Percentiles rank a stretch among this genome's conserved stretches.
Evolutionary conservation across 1,284 basidiomycete species (phyloP).

Genomic region (Tremellales sp.): DNA sequence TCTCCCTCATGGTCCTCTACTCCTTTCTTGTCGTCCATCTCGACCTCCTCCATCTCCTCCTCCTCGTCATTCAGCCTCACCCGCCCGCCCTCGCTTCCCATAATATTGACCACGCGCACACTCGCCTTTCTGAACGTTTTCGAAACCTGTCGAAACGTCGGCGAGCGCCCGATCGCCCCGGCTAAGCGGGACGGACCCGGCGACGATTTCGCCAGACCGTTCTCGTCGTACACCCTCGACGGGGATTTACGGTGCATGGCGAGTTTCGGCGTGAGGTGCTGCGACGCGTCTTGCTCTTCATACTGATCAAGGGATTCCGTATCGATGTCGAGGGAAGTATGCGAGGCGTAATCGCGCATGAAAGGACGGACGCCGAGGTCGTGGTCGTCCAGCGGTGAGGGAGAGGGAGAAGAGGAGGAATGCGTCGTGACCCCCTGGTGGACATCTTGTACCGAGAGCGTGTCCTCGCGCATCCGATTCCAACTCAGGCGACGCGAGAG

Average conservation of each 20-base stretch:
- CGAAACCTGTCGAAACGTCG: constrained; percentile 37
- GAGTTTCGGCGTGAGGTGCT: constrained; percentile 5
- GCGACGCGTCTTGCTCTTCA: constrained; percentile 6
- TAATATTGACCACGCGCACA: constrained; percentile 76
- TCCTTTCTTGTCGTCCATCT: constrained; percentile 6
- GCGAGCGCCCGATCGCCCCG: constrained; percentile 13
- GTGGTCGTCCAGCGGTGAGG: background rate
- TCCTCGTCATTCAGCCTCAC: constrained; percentile 22
- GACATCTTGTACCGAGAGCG: constrained; percentile 3
- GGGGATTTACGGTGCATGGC: no score
- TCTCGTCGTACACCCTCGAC: constrained; percentile 22
- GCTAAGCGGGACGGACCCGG: background rate
- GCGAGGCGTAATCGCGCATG: constrained; percentile 11
- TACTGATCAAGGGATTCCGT: constrained; percentile 1
- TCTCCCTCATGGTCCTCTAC: constrained; percentile 2
- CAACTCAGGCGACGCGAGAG: constrained; percentile 34
- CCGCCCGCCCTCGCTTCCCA: constrained; percentile 49
- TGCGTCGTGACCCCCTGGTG: background rate
- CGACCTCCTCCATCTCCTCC: constrained; percentile 29
- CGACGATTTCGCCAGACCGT: constrained; percentile 17
- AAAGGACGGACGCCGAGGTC: background rate
- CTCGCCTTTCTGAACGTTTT: constrained; percentile 51
- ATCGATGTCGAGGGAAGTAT: constrained; percentile 9
- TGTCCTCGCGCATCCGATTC: constrained; percentile 20
- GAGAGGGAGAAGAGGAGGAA: background rate